These are phyloP conservation scores for Exophiala xenobiotica DNA, from an alignment of 2,329 filamentous ascomycete genomes.

Conservation along the genomic window DNA sequence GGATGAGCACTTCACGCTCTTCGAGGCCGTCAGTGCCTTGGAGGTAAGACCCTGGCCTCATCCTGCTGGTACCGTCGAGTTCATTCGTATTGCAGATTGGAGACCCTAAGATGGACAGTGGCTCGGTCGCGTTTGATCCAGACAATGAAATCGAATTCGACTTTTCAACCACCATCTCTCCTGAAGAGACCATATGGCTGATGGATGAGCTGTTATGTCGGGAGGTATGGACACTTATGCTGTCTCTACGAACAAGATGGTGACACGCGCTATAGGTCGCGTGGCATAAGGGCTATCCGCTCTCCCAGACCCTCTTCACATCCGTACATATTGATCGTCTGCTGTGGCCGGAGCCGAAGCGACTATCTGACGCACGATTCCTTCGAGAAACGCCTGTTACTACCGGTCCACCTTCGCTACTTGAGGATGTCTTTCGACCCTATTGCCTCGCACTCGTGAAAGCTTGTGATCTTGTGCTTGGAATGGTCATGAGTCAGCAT, in stretches of 20 bases:
- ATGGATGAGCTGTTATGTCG: constrained; percentile 90
- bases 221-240: too few relatives aligned
- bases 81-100: constrained; percentile 69
- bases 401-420: constrained; percentile 47
- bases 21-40: constrained; percentile 81
- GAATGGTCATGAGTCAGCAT: constrained; percentile 75
- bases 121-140: constrained; percentile 74
- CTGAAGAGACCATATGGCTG: constrained; percentile 82
- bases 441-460: constrained; percentile 87
- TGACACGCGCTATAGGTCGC: constrained; percentile 64
- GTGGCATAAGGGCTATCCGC: constrained; percentile 93
- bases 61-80: not conserved
- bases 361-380: constrained; percentile 66
- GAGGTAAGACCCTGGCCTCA: constrained; percentile 47
- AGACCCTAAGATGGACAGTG: constrained; percentile 99
- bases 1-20: constrained; percentile 90
- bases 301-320: constrained; percentile 92
- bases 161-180: constrained; percentile 63
- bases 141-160: constrained; percentile 83
- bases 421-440: constrained; percentile 65
- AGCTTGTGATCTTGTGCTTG: constrained; percentile 74
- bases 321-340: constrained; percentile 86
- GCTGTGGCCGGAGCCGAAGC: constrained; percentile 66
- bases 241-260: too few relatives aligned
- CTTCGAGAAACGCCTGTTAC: constrained; percentile 33